Evolutionary conservation across 805 yeast species (phyloP), one percentile per base, ranked within the genome.

Genomic region (Candida vaughaniae): DNA sequence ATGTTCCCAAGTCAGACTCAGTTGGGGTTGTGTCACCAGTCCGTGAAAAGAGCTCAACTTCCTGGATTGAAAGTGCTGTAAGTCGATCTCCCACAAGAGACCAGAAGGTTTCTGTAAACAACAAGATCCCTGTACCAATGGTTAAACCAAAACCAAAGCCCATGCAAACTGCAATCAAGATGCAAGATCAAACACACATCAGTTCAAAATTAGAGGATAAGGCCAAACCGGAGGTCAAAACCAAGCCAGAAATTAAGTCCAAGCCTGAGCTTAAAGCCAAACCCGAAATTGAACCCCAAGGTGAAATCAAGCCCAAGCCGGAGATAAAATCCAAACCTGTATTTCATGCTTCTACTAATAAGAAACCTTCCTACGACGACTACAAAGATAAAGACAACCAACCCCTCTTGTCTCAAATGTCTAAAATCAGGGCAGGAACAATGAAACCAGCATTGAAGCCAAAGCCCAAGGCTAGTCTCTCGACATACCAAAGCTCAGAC

Each of bases 371-470:
- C 6, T 35, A 49, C 27, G 42, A 42, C 6, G 43, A 42, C 12
- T 60, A 54, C 36, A 51, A 52, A 33, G 38, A 36, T 10, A 37
- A 39, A 20, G 66, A 62, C 26, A 36, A 55, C 4, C 53, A 54
- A 31, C 35, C 44, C 5, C 46, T 62, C 34, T 39, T 49, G 30
- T 26, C 49, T 2, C 65, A 60, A 33, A 47, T 60, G 46, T 47
- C 44, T 25, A 54, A 45, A 39, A 42, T 62, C 27, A 58, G 51
- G 7, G 25, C 34, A 17, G 38, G 34, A 8, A 36, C 22, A 16
- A 33, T 39, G 25, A 37, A 35, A 23, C 36, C 41, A 9, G 17
- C 36, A 23, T 25, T 37, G 16, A 37, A 39, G 22, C 38, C 42
- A 12, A 35, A 31, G n/a, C 19, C 58, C 48, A 36, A 57, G 52